Evolutionary conservation across 257 asterid genomes (phyloP).

Genomic region (Cinchona pubescens): DNA sequence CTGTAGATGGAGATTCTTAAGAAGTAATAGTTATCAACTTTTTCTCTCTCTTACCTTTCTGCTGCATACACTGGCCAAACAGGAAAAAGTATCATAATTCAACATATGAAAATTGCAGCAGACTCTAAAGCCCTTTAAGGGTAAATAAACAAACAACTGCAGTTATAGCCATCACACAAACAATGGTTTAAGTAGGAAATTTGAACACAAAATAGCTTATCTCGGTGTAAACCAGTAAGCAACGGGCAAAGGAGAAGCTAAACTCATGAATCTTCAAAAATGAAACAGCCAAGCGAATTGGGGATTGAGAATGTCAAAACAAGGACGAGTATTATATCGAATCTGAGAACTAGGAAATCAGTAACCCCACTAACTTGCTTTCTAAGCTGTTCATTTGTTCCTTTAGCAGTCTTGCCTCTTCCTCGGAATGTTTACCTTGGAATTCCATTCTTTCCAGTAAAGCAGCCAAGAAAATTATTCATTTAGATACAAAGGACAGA

Average conservation of each 20-base stretch:
- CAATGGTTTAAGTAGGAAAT: background rate
- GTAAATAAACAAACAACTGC: background rate
- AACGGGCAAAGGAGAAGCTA: background rate
- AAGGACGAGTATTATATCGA: background rate
- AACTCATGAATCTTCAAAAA: background rate
- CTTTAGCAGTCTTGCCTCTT: conserved; percentile 61
- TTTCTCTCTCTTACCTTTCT: conserved; percentile 62
- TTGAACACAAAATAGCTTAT: background rate
- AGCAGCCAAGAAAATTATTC: conserved; percentile 20
- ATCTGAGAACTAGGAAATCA: conserved; percentile 12
- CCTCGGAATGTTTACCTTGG: conserved; percentile 81
- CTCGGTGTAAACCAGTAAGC: background rate
- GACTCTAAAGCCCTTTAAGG: background rate
- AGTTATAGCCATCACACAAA: background rate
- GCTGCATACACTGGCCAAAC: conserved; percentile 64
- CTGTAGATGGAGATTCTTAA: conserved; percentile 57
- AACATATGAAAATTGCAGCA: conserved; percentile 2
- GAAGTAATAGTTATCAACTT: conserved; percentile 43
- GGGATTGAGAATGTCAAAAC: background rate
- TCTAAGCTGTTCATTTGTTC: conserved; percentile 61
- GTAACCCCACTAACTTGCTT: conserved; percentile 64
- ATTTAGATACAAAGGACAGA: conserved; percentile 17
- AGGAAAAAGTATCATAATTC: conserved; percentile 21
- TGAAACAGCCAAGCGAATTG: background rate
- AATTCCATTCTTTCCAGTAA: conserved; percentile 87